Conservation (phyloP, 2,329 filamentous ascomycete genomes). For the Leptographium wingfieldii region DNA sequence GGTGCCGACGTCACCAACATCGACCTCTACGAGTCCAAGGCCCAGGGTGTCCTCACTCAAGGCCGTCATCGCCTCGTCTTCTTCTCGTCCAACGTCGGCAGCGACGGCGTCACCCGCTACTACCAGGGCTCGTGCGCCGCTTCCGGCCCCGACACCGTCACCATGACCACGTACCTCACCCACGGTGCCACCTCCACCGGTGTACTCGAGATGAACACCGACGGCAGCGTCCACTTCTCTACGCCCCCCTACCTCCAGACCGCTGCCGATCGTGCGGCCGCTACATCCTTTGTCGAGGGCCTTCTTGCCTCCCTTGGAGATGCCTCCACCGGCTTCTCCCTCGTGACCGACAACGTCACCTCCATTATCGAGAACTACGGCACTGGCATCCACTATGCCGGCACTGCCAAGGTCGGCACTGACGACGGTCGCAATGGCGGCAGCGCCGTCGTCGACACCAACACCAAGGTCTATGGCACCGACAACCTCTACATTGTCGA, state of each 20-base stretch:
- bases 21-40: slow-evolving; percentile 20
- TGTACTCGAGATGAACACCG: slow-evolving; percentile 25
- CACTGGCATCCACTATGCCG: slow-evolving; percentile 30
- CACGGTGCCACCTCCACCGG: slow-evolving; percentile 36
- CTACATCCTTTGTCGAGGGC: slow-evolving; percentile 36
- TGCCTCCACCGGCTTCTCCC: slow-evolving; percentile 1
- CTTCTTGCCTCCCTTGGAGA: slow-evolving; percentile 32
- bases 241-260: slow-evolving; percentile 38
- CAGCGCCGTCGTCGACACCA: slow-evolving; percentile 46
- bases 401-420: slow-evolving; percentile 48
- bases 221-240: slow-evolving; percentile 27
- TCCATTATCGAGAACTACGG: slow-evolving; percentile 35
- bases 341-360: neutral
- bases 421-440: slow-evolving; percentile 42
- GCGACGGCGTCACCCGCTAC: slow-evolving; percentile 16
- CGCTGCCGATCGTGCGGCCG: slow-evolving; percentile 40
- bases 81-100: slow-evolving; percentile 28
- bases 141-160: slow-evolving; percentile 17
- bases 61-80: slow-evolving; percentile 31
- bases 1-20: slow-evolving; percentile 9
- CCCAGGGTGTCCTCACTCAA: slow-evolving; percentile 27
- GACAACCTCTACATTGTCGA: slow-evolving; percentile 57
- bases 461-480: slow-evolving; percentile 54
- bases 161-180: slow-evolving; percentile 34
- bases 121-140: slow-evolving; percentile 32